Evolutionary conservation across 2,329 filamentous ascomycete genomes (phyloP), one percentile per base, ranked within the genome.

Genomic region (Arthrinium puccinioides): DNA sequence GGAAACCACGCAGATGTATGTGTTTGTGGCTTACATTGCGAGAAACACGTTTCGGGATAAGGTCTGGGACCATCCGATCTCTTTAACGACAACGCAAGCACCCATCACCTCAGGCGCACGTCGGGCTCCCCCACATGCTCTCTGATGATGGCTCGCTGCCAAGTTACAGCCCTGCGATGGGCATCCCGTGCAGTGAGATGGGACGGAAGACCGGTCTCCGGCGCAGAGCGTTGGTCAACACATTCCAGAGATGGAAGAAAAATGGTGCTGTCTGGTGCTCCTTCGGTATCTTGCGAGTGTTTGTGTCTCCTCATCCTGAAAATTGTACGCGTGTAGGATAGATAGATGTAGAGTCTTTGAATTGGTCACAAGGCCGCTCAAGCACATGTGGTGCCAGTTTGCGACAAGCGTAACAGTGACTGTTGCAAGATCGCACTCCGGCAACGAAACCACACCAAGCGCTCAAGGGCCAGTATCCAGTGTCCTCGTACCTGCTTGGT

Each of bases 51-150:
- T 14, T 39, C 37, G 21, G n/a, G 38, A 36, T 9, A 37, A 14
- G 10, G 28, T 20, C 2, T 31, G 21, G 21, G 33, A 18, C 42
- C 42, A 44, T 15, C 20, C 16, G 9, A 44, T 37, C 24, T 39
- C 40, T 19, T 37, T 33, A 19, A 14, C 23, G 13, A 32, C 35
- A 4, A 42, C 16, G 19, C 42, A 20, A 44, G 40, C n/a, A 44
- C 27, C 40, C 42, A 44, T 20, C 42, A 42, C 40, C 37, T 39
- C 8, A 36, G 36, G 19, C 33, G 29, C 23, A 26, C 21, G 25
- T 37, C 35, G n/a, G 10, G 26, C 27, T 32, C 21, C 16, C 25
- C 6, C 16, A 23, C 8, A 24, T 28, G 5, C 21, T 14, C 25
- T 27, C 36, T n/a, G 36, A 32, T 11, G 42, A 37, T 8, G 42